Conservation (phyloP, 2,329 filamentous ascomycete species). For the Paracoccidioides brasiliensis region DNA sequence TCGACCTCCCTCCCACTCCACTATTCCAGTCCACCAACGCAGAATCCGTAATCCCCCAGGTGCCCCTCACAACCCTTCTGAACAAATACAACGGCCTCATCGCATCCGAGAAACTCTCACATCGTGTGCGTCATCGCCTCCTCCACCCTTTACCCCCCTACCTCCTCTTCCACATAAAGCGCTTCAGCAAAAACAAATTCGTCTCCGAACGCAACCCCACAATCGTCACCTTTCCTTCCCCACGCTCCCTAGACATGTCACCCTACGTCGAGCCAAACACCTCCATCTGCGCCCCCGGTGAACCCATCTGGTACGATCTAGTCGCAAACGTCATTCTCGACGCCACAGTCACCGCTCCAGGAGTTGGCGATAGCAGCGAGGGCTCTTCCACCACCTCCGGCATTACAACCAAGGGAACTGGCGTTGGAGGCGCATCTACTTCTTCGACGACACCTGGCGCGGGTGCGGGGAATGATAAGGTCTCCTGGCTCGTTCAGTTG, state of each 20-base stretch:
- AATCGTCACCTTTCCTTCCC: constrained; percentile 88
- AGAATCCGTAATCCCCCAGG: constrained; percentile 79
- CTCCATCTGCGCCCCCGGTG: constrained; percentile 52
- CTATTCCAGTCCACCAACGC: constrained; percentile 93
- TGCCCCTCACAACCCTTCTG: constrained; percentile 66
- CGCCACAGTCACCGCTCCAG: constrained; percentile 48
- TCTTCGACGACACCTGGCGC: constrained; percentile 42
- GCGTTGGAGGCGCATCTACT: constrained; percentile 22
- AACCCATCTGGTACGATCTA: constrained; percentile 88
- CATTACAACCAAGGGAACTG: constrained; percentile 21
- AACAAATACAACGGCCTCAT: constrained; percentile 84
- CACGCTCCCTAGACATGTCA: constrained; percentile 68
- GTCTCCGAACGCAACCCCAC: constrained; percentile 92
- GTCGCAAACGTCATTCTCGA: constrained; percentile 72
- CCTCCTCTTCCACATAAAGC: constrained; percentile 89
- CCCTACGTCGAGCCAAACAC: constrained; percentile 88
- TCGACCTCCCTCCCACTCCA: constrained; percentile 82
- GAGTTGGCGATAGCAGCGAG: constrained; percentile 31
- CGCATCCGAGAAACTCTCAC: constrained; percentile 77
- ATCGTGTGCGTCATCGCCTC: constrained; percentile 77
- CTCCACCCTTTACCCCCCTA: constrained; percentile 84
- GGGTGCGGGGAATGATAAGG: constrained; percentile 79
- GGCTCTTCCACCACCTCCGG: constrained; percentile 11
- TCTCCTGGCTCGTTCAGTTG: constrained; percentile 90
- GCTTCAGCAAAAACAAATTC: constrained; percentile 94